phyloP scores from a whole-genome alignment of 805 yeast species.

The Saccharomyces paradoxus region DNA sequence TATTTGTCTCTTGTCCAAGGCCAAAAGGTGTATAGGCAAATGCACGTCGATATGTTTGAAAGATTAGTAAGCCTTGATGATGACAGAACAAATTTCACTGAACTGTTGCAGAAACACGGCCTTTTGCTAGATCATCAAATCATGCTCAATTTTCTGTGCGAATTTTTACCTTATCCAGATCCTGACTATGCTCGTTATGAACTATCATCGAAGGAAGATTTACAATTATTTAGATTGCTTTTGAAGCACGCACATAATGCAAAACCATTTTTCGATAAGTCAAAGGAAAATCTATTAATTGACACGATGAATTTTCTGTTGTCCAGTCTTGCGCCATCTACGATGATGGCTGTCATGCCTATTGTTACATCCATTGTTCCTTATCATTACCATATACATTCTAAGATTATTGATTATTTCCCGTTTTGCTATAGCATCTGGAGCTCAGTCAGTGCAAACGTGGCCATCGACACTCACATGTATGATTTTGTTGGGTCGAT shows the following conservation, averaged over 20 bases:
- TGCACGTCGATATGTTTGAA: constrained; percentile 56
- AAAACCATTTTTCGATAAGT: constrained; percentile 44
- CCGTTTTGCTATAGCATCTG: constrained; percentile 68
- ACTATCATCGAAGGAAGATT: constrained; percentile 32
- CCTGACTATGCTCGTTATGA: constrained; percentile 38
- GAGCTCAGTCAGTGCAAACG: constrained; percentile 43
- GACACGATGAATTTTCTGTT: constrained; percentile 44
- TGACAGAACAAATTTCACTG: constrained; percentile 28
- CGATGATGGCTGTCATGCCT: constrained; percentile 44
- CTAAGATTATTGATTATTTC: constrained; percentile 47
- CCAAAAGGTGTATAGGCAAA: constrained; percentile 51
- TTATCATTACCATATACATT: constrained; percentile 22
- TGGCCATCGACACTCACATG: constrained; percentile 53
- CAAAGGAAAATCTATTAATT: constrained; percentile 34
- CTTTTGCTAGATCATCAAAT: constrained; percentile 32
- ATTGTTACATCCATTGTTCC: constrained; percentile 52
- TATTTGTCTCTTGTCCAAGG: constrained; percentile 66
- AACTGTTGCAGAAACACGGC: constrained; percentile 22
- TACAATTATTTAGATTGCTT: constrained; percentile 40
- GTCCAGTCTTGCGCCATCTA: constrained; percentile 44
- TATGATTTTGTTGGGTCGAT: constrained; percentile 58
- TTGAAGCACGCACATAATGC: constrained; percentile 47
- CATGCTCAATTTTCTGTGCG: constrained; percentile 27
- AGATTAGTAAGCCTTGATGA: constrained; percentile 40
- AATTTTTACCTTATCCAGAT: constrained; percentile 40